Evolutionary conservation across 2,329 filamentous ascomycete species (phyloP).

Genomic region (Chaetothyriales sp.): DNA sequence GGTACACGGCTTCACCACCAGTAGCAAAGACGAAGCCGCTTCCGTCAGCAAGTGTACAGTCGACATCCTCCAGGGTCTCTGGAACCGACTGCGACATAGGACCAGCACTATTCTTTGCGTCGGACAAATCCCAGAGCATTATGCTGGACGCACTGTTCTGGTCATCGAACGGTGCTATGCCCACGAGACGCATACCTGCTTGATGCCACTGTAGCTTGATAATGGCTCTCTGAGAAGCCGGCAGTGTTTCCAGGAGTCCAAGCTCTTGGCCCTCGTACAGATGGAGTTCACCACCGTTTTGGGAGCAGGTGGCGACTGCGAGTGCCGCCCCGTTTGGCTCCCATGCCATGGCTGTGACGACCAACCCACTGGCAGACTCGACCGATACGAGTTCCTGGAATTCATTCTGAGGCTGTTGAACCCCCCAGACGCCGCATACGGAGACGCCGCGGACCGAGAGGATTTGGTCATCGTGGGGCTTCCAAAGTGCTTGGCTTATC

Average conservation of each 20-base stretch:
- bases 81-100: constrained; percentile 14
- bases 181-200: constrained; percentile 25
- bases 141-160: constrained; percentile 14
- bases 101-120: constrained; percentile 7
- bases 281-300: constrained; percentile 30
- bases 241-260: constrained; percentile 28
- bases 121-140: constrained; percentile 27
- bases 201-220: constrained; percentile 29
- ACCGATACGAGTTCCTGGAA: constrained; percentile 10
- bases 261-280: constrained; percentile 29
- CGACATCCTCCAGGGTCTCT: constrained; percentile 27
- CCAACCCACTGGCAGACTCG: constrained; percentile 12
- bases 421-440: constrained; percentile 32
- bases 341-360: constrained; percentile 33
- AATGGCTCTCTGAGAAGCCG: constrained; percentile 30
- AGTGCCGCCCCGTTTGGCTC: constrained; percentile 29
- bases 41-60: constrained; percentile 27
- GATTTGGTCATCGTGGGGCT: constrained; percentile 28
- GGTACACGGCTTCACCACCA: constrained; percentile 14
- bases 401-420: not conserved
- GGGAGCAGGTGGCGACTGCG: constrained; percentile 32
- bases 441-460: constrained; percentile 29
- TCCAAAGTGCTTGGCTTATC: constrained; percentile 30
- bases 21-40: constrained; percentile 21
- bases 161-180: constrained; percentile 29